Evolutionary conservation across 192 early-diverging fungal species (phyloP).

Genomic region (Mycoemilia scoparia): DNA sequence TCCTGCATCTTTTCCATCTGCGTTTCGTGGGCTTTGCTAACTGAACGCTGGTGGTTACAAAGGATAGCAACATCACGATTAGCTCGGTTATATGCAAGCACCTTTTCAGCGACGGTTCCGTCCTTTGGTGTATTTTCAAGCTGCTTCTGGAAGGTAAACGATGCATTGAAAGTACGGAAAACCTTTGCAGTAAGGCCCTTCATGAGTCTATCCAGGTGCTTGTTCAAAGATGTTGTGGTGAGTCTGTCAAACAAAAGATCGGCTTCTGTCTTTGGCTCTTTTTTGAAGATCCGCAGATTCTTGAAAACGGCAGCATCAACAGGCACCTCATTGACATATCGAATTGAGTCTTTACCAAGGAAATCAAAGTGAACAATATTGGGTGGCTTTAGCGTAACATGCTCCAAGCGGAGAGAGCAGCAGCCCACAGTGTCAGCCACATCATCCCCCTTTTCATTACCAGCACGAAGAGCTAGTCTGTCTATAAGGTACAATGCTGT

Average conservation of each 20-base stretch:
- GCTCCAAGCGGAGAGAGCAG: conserved; percentile 88
- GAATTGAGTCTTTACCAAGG: conserved; percentile 94
- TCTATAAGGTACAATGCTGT: conserved; percentile 95
- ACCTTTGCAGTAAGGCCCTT: conserved; percentile 89
- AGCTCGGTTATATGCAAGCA: conserved; percentile 84
- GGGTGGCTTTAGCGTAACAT: conserved; percentile 65
- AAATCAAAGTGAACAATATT: conserved; percentile 87
- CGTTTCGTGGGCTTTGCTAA: conserved; percentile 55
- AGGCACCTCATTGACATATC: conserved; percentile 68
- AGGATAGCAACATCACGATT: conserved; percentile 91
- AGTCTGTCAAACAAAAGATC: conserved; percentile 87
- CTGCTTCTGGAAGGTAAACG: conserved; percentile 80
- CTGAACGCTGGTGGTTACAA: conserved; percentile 92
- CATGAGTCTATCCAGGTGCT: conserved; percentile 74
- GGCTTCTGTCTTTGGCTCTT: conserved; percentile 45
- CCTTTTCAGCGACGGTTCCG: conserved; percentile 60
- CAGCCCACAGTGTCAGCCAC: conserved; percentile 98
- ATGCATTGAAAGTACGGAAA: conserved; percentile 98
- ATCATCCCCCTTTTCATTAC: conserved; percentile 93
- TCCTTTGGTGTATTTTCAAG: conserved; percentile 45
- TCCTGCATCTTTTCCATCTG: conserved; percentile 68
- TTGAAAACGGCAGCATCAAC: conserved; percentile 85
- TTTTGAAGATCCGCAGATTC: conserved; percentile 81
- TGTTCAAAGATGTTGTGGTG: conserved; percentile 69
- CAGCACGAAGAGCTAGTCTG: conserved; percentile 81